phyloP scores from a whole-genome alignment of 1,284 basidiomycete species.

The Sparassis latifolia region DNA sequence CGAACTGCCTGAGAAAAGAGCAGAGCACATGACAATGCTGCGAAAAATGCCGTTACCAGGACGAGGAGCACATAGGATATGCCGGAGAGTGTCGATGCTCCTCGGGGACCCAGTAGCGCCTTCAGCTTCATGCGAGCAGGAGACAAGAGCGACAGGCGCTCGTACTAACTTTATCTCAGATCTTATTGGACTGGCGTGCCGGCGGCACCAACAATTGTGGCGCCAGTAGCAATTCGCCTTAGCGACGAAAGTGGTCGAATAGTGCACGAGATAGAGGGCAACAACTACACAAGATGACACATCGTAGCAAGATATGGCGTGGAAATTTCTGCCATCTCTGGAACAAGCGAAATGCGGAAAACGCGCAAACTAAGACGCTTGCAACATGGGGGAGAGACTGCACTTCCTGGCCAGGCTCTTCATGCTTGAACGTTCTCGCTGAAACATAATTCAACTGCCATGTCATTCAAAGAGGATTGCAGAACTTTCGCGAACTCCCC shows the following conservation, averaged over 20 bases:
- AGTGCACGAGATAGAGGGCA: too few species aligned
- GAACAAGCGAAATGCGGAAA: too few species aligned
- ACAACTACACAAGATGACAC: too few species aligned
- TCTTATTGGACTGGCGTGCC: not conserved
- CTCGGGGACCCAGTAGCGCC: constrained; percentile 19
- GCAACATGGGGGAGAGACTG: too few species aligned
- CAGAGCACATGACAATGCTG: constrained; percentile 54
- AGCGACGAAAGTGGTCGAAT: too few species aligned
- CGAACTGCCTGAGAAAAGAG: constrained; percentile 66
- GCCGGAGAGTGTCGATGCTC: constrained; percentile 22
- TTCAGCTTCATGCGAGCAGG: constrained; percentile 13
- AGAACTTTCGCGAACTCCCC: constrained; percentile 53
- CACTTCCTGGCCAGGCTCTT: too few species aligned
- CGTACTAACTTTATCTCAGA: not conserved
- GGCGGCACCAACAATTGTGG: not conserved
- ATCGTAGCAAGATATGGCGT: too few species aligned
- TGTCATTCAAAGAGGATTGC: not conserved
- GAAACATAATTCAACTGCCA: not conserved
- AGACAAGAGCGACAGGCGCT: not conserved
- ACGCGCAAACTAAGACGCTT: too few species aligned
- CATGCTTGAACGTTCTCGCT: constrained; percentile 29
- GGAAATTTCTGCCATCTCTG: too few species aligned
- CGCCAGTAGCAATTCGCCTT: too few species aligned
- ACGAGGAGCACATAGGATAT: constrained; percentile 46
- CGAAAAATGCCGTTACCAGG: constrained; percentile 46